phyloP scores from a whole-genome alignment of 768 basidiomycete genomes.

The Suillus alpinus region DNA sequence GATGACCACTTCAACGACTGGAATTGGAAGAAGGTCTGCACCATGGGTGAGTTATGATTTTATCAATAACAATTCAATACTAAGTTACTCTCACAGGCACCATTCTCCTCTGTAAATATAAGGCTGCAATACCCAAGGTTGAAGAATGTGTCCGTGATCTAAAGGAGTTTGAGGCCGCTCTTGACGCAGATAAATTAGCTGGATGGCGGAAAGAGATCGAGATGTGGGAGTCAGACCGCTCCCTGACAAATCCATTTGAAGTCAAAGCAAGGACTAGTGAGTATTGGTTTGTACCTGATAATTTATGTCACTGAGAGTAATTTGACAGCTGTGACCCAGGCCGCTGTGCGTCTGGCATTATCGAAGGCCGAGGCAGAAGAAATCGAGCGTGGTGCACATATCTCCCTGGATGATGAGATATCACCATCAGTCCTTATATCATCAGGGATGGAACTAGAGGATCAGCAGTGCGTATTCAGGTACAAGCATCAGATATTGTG shows the following conservation, averaged over 20 bases:
- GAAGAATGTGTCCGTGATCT: neutral
- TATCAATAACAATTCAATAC: neutral
- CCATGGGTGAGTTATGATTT: constrained; percentile 18
- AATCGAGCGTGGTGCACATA: neutral
- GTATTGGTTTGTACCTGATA: neutral
- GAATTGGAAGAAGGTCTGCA: constrained; percentile 30
- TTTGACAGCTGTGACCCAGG: constrained; percentile 11
- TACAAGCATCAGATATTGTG: neutral
- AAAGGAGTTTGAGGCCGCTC: neutral
- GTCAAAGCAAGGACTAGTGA: constrained; percentile 10
- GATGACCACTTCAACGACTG: constrained; percentile 32
- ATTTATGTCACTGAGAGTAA: neutral
- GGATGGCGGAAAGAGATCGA: constrained; percentile 19
- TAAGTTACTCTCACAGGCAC: neutral
- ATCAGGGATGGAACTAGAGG: constrained; percentile 32
- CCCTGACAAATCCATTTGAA: constrained; percentile 18
- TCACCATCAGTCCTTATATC: constrained; percentile 25
- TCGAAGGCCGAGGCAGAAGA: constrained; percentile 20
- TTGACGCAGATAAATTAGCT: neutral
- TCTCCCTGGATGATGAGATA: constrained; percentile 4
- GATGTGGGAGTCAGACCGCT: constrained; percentile 23
- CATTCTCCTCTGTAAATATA: constrained; percentile 2
- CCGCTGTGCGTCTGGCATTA: constrained; percentile 18
- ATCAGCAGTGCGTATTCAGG: constrained; percentile 28
- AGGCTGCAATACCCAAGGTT: constrained; percentile 1